phyloP scores from a whole-genome alignment of 1,139 yeast species.

The Debaryomyces coudertii region DNA sequence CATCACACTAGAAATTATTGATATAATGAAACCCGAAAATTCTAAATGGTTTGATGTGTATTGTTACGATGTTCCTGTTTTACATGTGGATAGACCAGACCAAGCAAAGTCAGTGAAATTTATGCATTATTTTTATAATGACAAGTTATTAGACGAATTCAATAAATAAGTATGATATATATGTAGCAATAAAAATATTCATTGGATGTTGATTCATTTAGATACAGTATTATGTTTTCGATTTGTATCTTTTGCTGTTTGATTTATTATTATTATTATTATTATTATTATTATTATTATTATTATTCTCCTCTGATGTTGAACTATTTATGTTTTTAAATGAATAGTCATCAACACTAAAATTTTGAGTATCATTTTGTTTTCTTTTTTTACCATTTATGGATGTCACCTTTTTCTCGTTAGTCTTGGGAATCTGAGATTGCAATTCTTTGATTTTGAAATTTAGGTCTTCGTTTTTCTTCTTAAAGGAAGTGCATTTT shows the following conservation, averaged over 20 bases:
- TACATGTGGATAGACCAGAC: constrained; percentile 63
- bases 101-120: constrained; percentile 57
- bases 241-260: background rate
- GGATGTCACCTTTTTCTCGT: background rate
- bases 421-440: background rate
- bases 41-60: constrained; percentile 78
- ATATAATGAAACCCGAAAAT: constrained; percentile 71
- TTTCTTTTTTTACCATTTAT: background rate
- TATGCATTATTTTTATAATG: constrained; percentile 74
- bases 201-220: background rate
- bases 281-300: too few species aligned
- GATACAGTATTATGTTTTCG: background rate
- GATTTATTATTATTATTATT: background rate
- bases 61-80: constrained; percentile 88
- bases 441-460: background rate
- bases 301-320: constrained; percentile 1
- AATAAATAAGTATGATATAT: constrained; percentile 14
- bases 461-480: background rate
- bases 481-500: background rate
- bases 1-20: constrained; percentile 52
- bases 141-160: constrained; percentile 57
- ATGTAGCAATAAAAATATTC: background rate
- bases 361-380: background rate
- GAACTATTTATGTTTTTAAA: constrained; percentile 5
- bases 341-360: constrained; percentile 7